phyloP scores from a whole-genome alignment of 2,329 filamentous ascomycete species.

The Fusarium mexicanum region DNA sequence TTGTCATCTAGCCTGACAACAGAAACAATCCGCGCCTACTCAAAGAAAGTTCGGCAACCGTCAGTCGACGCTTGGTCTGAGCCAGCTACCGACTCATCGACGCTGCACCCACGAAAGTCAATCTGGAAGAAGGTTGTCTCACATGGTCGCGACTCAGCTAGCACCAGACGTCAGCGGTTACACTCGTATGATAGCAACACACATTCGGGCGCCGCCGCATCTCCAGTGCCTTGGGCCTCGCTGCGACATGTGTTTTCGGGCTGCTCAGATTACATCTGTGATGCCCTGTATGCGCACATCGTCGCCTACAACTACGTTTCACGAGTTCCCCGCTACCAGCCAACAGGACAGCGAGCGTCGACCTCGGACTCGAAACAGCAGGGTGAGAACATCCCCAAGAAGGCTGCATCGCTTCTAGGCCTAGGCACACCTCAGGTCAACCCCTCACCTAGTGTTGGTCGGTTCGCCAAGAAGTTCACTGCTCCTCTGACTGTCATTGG shows the following conservation, averaged over 20 bases:
- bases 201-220: conserved; percentile 19
- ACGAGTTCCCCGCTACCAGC: conserved; percentile 42
- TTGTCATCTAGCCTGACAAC: conserved; percentile 64
- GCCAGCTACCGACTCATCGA: conserved; percentile 24
- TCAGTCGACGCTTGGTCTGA: conserved; percentile 37
- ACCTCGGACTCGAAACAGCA: conserved; percentile 36
- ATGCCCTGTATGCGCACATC: conserved; percentile 68
- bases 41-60: conserved; percentile 61
- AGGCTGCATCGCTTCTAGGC: conserved; percentile 63
- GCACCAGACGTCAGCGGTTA: conserved; percentile 27
- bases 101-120: conserved; percentile 40
- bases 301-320: conserved; percentile 68
- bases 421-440: conserved; percentile 46
- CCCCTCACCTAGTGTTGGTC: conserved; percentile 34
- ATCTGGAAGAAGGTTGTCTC: conserved; percentile 52
- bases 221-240: conserved; percentile 53
- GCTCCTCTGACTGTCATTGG: conserved; percentile 41
- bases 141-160: conserved; percentile 37
- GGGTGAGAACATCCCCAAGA: conserved; percentile 57
- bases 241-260: conserved; percentile 63
- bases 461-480: conserved; percentile 40
- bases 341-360: conserved; percentile 23
- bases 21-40: conserved; percentile 66
- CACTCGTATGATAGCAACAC: conserved; percentile 21
- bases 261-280: conserved; percentile 65